These are phyloP conservation scores for Lenzites betulinus DNA, from an alignment of 768 basidiomycete genomes.

Conservation along the genomic window DNA sequence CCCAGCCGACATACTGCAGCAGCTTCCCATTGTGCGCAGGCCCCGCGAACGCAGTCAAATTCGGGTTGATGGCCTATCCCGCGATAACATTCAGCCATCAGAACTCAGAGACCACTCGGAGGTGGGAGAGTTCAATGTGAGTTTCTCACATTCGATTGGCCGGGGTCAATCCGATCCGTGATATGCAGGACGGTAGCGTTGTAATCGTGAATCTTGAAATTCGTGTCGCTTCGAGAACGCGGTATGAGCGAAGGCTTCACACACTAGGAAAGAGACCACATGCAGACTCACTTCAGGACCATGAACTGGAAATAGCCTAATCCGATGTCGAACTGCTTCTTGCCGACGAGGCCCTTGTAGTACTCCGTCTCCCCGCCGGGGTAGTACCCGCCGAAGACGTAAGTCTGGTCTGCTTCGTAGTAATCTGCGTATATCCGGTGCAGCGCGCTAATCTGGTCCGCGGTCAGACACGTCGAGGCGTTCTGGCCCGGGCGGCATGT, in stretches of 20 bases:
- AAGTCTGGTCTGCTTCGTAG: conserved; percentile 30
- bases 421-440: conserved; percentile 31
- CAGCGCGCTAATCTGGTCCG: conserved; percentile 30
- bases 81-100: background rate
- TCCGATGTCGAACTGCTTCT: conserved; percentile 16
- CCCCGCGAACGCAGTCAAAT: conserved; percentile 26
- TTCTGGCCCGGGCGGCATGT: conserved; percentile 30
- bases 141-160: conserved; percentile 23
- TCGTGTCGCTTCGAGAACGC: conserved; percentile 22
- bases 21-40: conserved; percentile 29
- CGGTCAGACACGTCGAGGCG: conserved; percentile 30
- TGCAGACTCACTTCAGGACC: conserved; percentile 25
- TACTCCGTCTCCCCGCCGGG: conserved; percentile 30
- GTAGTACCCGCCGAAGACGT: conserved; percentile 31
- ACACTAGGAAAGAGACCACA: background rate
- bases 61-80: conserved; percentile 26
- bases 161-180: conserved; percentile 25
- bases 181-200: conserved; percentile 19
- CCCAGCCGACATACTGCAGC: conserved; percentile 31
- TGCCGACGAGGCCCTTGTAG: conserved; percentile 21
- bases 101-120: background rate
- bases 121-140: background rate
- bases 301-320: conserved; percentile 21
- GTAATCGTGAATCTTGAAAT: conserved; percentile 23
- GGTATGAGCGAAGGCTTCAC: background rate